Evolutionary conservation across 1,139 yeast species (phyloP).

Genomic region (Suhomyces anneliseae): DNA sequence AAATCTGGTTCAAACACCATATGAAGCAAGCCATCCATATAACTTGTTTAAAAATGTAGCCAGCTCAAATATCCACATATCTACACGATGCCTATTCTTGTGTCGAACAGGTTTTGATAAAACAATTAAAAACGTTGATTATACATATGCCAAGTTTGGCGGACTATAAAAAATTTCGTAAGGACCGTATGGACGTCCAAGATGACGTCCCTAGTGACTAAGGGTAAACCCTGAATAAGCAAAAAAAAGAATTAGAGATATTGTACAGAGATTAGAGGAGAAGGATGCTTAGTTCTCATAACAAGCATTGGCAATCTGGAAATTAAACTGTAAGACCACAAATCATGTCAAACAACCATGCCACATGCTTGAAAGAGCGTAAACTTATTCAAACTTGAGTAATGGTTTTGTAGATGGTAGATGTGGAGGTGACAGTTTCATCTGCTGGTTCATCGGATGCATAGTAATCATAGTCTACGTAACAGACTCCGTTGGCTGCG

Average conservation of each 20-base stretch:
- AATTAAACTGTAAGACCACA: slow-evolving; percentile 4
- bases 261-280: slow-evolving; percentile 7
- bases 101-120: neutral
- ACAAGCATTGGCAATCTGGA: slow-evolving; percentile 12
- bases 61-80: too few species aligned
- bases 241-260: slow-evolving; percentile 2
- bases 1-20: too few species aligned
- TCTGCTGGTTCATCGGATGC: slow-evolving; percentile 30
- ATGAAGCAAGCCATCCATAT: too few species aligned
- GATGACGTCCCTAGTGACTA: slow-evolving; percentile 9
- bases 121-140: slow-evolving; percentile 1
- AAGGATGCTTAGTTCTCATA: slow-evolving; percentile 12
- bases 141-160: neutral
- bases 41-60: too few species aligned
- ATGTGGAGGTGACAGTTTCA: slow-evolving; percentile 36
- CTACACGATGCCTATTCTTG: too few species aligned
- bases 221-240: slow-evolving; percentile 3
- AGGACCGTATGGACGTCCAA: slow-evolving; percentile 1
- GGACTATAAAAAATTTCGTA: neutral
- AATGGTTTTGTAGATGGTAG: slow-evolving; percentile 40
- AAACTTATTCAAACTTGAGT: slow-evolving; percentile 20
- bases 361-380: slow-evolving; percentile 2
- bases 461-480: slow-evolving; percentile 47
- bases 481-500: slow-evolving; percentile 36
- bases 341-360: slow-evolving; percentile 1